Evolutionary conservation across 116 monocot genomes (phyloP), one percentile per base, ranked within the genome.

Genomic region (Dioscorea cayenensis): DNA sequence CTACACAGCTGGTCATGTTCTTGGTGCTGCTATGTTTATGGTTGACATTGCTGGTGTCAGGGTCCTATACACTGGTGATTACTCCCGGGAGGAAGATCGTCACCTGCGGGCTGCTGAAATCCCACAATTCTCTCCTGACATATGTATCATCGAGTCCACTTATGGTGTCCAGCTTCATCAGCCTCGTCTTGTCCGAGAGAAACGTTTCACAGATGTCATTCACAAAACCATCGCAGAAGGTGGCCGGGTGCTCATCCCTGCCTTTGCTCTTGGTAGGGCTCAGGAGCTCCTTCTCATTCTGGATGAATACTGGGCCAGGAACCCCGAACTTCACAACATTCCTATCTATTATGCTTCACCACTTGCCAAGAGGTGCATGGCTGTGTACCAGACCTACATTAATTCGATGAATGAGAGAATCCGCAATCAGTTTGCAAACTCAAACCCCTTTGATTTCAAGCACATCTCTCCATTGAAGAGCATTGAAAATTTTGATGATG

Each of bases 1-100:
- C 79, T 99, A 99, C 65, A 99, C 99, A 58, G 99, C 99, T 28
- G 99, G 99, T 37, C 99, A 99, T 73, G 94, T 99, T 16, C 89
- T 99, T 7, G 99, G 99, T 64, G 99, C 99, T 49, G 99, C 94
- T 20, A 99, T 99, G 93, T 99, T 99, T 72, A 94, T 99, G 93
- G 99, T 94, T 43, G 94, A 99, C 71, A 87, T 99, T 37, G 93
- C 99, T 62, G 91, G 99, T 28, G 89, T 99, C 17, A 80, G 90
- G 21, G 74, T 99, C 51, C 99, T 93, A 28, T 99, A 99, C 68
- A 99, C 99, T 25, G 99, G 99, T 66, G 99, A 93, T 62, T 99
- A 99, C 77, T 99, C 99, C 18, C 76, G 99, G 16, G 99, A 93
- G 51, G 99, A 99, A 68, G 94, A 99, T 52, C 91, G 99, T 59